Conservation (phyloP, 306 rosid genomes). For the Cajanus cajan region DNA sequence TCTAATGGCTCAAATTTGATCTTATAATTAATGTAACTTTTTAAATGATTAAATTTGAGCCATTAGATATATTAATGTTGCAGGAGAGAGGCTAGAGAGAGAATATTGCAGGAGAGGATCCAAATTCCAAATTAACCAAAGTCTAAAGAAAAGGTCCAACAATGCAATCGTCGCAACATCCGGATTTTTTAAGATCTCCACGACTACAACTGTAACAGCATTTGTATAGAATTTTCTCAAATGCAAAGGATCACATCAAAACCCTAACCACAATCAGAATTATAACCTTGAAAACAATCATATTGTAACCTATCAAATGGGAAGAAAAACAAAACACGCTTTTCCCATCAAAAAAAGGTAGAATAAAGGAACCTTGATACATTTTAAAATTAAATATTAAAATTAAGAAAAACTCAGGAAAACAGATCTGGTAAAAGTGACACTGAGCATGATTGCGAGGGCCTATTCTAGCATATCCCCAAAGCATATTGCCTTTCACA, state of each 20-base stretch:
- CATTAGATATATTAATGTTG: too few relatives aligned
- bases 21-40: too few relatives aligned
- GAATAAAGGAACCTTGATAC: neutral
- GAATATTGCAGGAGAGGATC: too few relatives aligned
- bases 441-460: neutral
- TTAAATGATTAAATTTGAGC: too few relatives aligned
- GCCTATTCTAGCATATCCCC: neutral
- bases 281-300: too few relatives aligned
- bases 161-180: neutral
- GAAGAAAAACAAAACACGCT: neutral
- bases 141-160: neutral
- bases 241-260: neutral
- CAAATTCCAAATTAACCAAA: neutral
- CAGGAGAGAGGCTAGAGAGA: too few relatives aligned
- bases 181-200: too few relatives aligned
- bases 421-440: neutral
- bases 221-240: neutral
- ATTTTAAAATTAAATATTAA: neutral
- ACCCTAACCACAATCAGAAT: neutral
- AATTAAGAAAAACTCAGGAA: neutral
- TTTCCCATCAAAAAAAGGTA: neutral
- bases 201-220: neutral
- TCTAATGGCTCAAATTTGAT: too few relatives aligned
- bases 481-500: neutral
- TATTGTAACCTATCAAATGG: neutral